phyloP scores from a whole-genome alignment of 106 monocot species.

The Vanilla planifolia region DNA sequence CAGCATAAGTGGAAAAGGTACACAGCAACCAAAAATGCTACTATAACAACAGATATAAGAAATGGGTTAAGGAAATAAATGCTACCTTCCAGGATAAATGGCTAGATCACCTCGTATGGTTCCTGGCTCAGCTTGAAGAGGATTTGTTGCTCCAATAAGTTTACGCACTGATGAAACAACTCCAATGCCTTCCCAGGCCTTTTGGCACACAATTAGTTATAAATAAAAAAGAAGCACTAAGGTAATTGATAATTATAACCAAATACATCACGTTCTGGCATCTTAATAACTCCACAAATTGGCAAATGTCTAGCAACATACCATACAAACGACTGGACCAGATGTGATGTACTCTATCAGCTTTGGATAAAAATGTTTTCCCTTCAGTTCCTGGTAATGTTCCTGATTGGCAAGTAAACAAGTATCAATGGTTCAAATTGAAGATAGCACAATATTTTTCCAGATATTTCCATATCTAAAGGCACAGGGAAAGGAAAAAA shows the following conservation, averaged over 20 bases:
- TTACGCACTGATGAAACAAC: constrained; percentile 94
- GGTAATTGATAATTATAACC: background rate
- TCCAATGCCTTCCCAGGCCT: constrained; percentile 99
- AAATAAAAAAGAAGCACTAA: constrained; percentile 6
- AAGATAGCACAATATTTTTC: too few species aligned
- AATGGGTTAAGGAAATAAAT: background rate
- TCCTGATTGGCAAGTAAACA: constrained; percentile 39
- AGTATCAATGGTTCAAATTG: too few species aligned
- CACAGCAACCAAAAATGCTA: background rate
- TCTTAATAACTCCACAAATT: background rate
- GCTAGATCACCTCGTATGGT: constrained; percentile 96
- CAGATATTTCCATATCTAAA: too few species aligned
- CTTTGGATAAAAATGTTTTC: constrained; percentile 81
- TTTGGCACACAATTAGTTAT: background rate
- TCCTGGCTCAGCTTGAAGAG: constrained; percentile 97
- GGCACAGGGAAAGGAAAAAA: too few species aligned
- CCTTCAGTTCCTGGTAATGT: constrained; percentile 92
- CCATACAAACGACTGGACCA: constrained; percentile 99
- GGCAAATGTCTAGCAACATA: constrained; percentile 18
- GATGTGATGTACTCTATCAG: constrained; percentile 94
- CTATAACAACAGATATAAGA: background rate
- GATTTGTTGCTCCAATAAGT: constrained; percentile 95
- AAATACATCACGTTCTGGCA: constrained; percentile 1
- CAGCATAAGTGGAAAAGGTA: background rate
- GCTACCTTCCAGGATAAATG: constrained; percentile 89